Evolutionary conservation across 2,329 filamentous ascomycete species (phyloP), one percentile per base, ranked within the genome.

Genomic region (Tolypocladium guangdongense): DNA sequence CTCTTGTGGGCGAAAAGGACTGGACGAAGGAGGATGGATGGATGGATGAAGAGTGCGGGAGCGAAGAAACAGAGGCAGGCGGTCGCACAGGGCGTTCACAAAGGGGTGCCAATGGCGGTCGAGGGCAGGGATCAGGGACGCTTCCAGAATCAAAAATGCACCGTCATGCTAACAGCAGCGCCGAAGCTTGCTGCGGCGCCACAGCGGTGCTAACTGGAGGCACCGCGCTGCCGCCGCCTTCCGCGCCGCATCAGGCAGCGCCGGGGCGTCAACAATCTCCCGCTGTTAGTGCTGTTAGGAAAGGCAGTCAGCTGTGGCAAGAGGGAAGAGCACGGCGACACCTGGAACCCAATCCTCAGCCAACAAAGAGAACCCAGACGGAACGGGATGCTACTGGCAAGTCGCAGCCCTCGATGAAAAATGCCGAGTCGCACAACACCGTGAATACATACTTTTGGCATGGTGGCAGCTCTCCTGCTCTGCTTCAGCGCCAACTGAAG

Each of bases 1-100:
- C 52, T 53, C 45, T 45, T 37, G 35, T 27, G 43, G 51, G 41
- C 35, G 35, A 48, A 49, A 53, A 53, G 45, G 52, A 53, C 52
- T 49, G 51, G 51, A 52, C 51, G 43, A 48, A 48, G 51, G 20
- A 41, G 52, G 36, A 52, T 52, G 51, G 38, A 37, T 33, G 43
- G 43, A 46, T 45, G 43, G 27, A 12, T 43, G 39, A 46, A 30
- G 24, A 46, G 24, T 46, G 27, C 43, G 51, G 37, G 37, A 43
- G 41, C 27, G 37, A 49, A 33, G 52, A 49, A 24, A 20, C 36
- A 49, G 51, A 52, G 35, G 33, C 35, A 3, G 33, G 20, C 43
- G 30, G 50, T 52, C 33, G 50, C 50, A 52, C 50, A 52, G 50
- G 43, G 50, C 50, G 50, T 47, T 52, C 50, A 18, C 50, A 39